phyloP scores from a whole-genome alignment of 73 alveolate species.

The Paramecium sexaurelia region DNA sequence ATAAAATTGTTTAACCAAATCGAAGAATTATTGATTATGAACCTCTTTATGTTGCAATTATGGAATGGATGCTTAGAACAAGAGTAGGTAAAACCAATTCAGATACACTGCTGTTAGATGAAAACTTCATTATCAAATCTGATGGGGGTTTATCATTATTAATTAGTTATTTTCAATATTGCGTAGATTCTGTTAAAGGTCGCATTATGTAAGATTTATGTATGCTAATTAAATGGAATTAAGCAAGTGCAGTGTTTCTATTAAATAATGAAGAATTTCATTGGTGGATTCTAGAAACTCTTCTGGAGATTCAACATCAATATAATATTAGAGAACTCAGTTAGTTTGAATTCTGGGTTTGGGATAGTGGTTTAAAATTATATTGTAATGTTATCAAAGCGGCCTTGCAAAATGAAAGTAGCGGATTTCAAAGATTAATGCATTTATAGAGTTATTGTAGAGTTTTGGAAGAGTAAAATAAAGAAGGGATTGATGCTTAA shows the following conservation, averaged over 20 bases:
- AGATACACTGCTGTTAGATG: constrained; percentile 46
- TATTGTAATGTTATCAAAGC: not conserved
- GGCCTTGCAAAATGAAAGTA: not conserved
- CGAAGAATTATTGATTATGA: constrained; percentile 64
- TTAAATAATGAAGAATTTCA: constrained; percentile 51
- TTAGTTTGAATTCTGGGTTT: constrained; percentile 42
- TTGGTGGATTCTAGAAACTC: constrained; percentile 29
- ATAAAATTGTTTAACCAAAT: not conserved
- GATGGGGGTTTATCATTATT: constrained; percentile 40
- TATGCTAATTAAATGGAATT: constrained; percentile 52
- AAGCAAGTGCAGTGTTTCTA: not conserved
- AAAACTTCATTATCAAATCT: constrained; percentile 38
- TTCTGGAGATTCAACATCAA: constrained; percentile 6
- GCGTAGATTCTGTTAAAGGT: constrained; percentile 49
- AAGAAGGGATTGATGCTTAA: not conserved
- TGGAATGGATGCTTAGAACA: constrained; percentile 69
- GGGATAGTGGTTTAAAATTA: constrained; percentile 60
- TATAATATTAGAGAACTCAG: constrained; percentile 3
- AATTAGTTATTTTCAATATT: constrained; percentile 35
- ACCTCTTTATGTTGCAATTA: constrained; percentile 66
- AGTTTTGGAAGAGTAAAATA: not conserved
- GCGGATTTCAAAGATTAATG: not conserved
- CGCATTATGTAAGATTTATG: constrained; percentile 48
- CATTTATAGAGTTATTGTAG: not conserved
- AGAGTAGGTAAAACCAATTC: constrained; percentile 54